A percentile compares a stretch with the other conserved stretches of the same genome.
phyloP scores from a whole-genome alignment of 2,329 filamentous ascomycete genomes.

The Exophiala spinifera region DNA sequence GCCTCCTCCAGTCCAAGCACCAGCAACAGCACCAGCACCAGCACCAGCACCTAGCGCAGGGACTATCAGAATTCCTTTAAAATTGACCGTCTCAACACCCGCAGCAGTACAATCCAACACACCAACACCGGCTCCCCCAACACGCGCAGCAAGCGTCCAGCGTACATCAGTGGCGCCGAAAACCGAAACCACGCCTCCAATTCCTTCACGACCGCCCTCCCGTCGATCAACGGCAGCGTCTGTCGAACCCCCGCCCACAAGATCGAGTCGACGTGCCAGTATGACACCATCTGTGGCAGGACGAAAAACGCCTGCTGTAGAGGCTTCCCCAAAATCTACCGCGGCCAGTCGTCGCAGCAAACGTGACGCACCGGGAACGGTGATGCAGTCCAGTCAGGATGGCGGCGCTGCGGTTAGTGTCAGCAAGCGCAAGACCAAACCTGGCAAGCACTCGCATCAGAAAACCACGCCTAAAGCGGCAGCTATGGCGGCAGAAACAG shows the following conservation, averaged over 20 bases:
- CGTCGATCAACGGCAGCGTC: conserved; percentile 26
- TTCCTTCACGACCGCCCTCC: conserved; percentile 29
- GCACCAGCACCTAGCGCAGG: conserved; percentile 15
- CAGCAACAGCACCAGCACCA: not conserved
- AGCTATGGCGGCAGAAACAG: conserved; percentile 29
- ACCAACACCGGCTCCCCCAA: conserved; percentile 22
- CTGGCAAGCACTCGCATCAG: conserved; percentile 40
- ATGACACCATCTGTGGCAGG: conserved; percentile 25
- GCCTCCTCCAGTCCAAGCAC: not conserved
- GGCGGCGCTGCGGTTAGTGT: conserved; percentile 62
- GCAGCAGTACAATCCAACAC: conserved; percentile 14
- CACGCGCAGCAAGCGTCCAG: conserved; percentile 22
- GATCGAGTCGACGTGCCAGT: conserved; percentile 20
- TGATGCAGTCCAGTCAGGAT: conserved; percentile 53
- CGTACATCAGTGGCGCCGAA: conserved; percentile 27
- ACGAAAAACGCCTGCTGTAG: conserved; percentile 39
- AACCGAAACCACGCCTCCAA: conserved; percentile 27
- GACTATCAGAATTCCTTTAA: conserved; percentile 29
- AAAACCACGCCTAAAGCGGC: conserved; percentile 40
- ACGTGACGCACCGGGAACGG: conserved; percentile 58
- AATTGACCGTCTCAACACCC: conserved; percentile 23
- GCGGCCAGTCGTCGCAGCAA: conserved; percentile 50
- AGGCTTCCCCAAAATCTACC: conserved; percentile 39
- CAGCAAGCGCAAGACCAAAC: conserved; percentile 57
- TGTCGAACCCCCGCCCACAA: conserved; percentile 21